Base-by-base conservation (phyloP, 2,329 filamentous ascomycete genomes). In the Pseudogymnoascus sp. region DNA sequence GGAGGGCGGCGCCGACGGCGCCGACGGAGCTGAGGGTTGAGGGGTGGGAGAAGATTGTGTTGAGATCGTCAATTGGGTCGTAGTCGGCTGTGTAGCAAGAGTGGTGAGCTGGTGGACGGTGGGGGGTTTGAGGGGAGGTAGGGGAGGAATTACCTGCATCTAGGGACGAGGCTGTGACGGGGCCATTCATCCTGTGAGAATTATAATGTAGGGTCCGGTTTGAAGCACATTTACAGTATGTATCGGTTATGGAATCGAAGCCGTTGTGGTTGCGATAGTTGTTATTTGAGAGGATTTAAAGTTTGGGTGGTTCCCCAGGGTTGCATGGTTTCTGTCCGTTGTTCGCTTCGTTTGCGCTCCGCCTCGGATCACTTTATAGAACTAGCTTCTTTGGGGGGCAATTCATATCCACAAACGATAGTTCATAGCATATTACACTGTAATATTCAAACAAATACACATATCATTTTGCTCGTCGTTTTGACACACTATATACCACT, bases 51-150 rank as follows among this genome's bases (percentile, higher is more conserved):
- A 99, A 99, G 71, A 99, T 88, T 66, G 89, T 82, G 78, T 99
- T 97, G 63, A 99, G 83, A 76, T 99, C 92, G 70, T 91, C 84
- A 74, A 97, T 88, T 62, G 94, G 92, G 74, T 97, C 89, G 78
- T 97, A 97, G 75, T 96, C 87, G 75, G 83, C 87, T 89, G 67
- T 14, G 21, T 53, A n/a, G n/a, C 25, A 56, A 47, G 18, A 59
- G 59, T 21, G 53, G 59, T 70, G 47, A 70, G 64, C 60, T 23
- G 14, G 65, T 60, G 42, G 53, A 16, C 42, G 28, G 61, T 64
- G 28, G 50, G 42, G 16, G 42, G 42, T 33, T 31, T 56, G 11
- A 50, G 40, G 53, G 16, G 23, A 12, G 44, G 47, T 38, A 50
- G 28, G 60, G 62, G 62, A 21, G 62, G 62, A 67, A 31, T 67